These are phyloP conservation scores for Metschnikowia picachoensis DNA, from an alignment of 805 yeast genomes.

Conservation along the genomic window DNA sequence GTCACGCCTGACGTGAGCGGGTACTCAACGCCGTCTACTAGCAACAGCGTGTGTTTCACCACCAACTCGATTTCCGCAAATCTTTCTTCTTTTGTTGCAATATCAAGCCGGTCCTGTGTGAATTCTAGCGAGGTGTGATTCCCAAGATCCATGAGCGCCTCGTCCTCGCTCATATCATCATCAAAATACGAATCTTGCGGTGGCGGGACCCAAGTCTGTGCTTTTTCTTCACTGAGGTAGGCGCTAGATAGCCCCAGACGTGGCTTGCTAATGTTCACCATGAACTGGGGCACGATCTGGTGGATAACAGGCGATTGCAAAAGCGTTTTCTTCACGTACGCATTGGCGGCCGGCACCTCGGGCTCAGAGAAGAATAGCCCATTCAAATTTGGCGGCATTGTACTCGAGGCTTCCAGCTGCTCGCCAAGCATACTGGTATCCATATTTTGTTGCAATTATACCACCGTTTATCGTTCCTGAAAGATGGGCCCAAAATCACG, in stretches of 20 bases:
- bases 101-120: slow-evolving; percentile 3
- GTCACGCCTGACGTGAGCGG: slow-evolving; percentile 31
- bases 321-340: slow-evolving; percentile 34
- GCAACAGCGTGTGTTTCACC: slow-evolving; percentile 30
- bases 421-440: too few species aligned
- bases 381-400: not conserved
- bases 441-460: too few species aligned
- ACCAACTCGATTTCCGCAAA: slow-evolving; percentile 22
- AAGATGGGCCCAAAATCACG: too few species aligned
- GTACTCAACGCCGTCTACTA: slow-evolving; percentile 29
- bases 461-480: too few species aligned
- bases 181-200: slow-evolving; percentile 38
- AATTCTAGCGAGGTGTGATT: not conserved
- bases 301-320: slow-evolving; percentile 38
- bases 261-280: slow-evolving; percentile 29
- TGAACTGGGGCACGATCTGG: slow-evolving; percentile 31
- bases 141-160: slow-evolving; percentile 17
- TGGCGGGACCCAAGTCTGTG: slow-evolving; percentile 29
- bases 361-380: slow-evolving; percentile 2
- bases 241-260: slow-evolving; percentile 32
- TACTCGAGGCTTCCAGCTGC: too few species aligned
- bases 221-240: slow-evolving; percentile 35
- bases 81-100: slow-evolving; percentile 4
- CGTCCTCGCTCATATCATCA: slow-evolving; percentile 35
- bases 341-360: not conserved